Evolutionary conservation across 2,329 filamentous ascomycete genomes (phyloP), one percentile per base, ranked within the genome.

Genomic region (Cylindrodendrum hubeiense): DNA sequence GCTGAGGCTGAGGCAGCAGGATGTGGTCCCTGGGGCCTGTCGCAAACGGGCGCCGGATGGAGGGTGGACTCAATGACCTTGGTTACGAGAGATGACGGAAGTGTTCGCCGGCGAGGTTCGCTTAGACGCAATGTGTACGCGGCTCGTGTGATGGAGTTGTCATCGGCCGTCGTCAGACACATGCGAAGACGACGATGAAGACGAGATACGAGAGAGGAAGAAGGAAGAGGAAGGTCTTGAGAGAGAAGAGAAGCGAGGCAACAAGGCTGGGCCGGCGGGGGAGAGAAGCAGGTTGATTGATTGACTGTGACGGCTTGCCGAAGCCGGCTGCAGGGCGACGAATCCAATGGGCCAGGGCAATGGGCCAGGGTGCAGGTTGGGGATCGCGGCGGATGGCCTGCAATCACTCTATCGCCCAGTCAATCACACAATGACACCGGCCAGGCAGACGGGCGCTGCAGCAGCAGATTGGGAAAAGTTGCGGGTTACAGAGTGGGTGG

Each of bases 1-100:
- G 50, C 57, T 54, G 49, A 47, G 41, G 57, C 57, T 53, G 30
- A 47, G 41, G 50, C 57, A 46, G 30, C 57, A 50, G 37, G 21
- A 26, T 44, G 15, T n/a, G 9, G 33, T 28, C 44, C 28, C 24
- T 33, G 10, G 15, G 5, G 22, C 22, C 22, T 33, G n/a, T 34
- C 47, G 28, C 6, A 19, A 30, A 21, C 22, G 10, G 7, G 5
- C n/a, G 44, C 7, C 10, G 46, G 46, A 6, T 30, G 26, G 26
- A 33, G 19, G 26, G 9, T 33, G 4, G 46, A 33, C 26, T n/a
- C 46, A 50, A 50, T 21, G 17, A n/a, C 26, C 47, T 33, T n/a
- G 22, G 50, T 46, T 60, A 54, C 51, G 19, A 26, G 17, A 3
- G 30, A 54, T 39, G 49, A 54, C 41, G 50, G 44, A 43, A 19